phyloP scores from a whole-genome alignment of 106 monocot species.

The Dendrobium huoshanense region DNA sequence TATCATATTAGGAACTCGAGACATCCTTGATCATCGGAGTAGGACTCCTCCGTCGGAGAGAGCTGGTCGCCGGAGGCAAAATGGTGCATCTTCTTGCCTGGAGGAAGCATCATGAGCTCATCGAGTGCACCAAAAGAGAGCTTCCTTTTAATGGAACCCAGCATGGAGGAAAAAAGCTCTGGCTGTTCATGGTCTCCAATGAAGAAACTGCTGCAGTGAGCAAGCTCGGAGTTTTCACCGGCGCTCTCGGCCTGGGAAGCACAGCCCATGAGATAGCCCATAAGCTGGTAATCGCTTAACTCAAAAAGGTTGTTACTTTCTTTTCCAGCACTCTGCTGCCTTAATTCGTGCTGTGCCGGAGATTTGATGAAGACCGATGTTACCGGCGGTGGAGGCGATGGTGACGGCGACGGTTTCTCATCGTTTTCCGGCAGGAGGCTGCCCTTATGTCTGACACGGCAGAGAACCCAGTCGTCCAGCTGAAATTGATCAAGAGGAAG shows the following conservation, averaged over 20 bases:
- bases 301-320: not conserved
- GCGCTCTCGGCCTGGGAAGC: not conserved
- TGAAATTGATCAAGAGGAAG: not conserved
- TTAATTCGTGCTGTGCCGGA: not conserved
- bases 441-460: slow-evolving; percentile 29
- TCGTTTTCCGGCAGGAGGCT: not conserved
- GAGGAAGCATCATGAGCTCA: slow-evolving; percentile 20
- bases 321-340: not conserved
- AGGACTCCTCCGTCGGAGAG: slow-evolving; percentile 6
- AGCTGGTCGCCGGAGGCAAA: not conserved
- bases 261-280: slow-evolving; percentile 2
- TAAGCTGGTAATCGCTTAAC: slow-evolving; percentile 8
- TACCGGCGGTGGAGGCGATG: not conserved
- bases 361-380: not conserved
- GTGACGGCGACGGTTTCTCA: not conserved
- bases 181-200: not conserved
- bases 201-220: not conserved
- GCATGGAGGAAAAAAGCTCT: slow-evolving; percentile 1
- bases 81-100: not conserved
- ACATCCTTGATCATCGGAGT: not conserved
- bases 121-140: slow-evolving; percentile 31
- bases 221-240: not conserved
- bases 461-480: slow-evolving; percentile 29
- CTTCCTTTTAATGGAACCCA: slow-evolving; percentile 27
- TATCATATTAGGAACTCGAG: not conserved